Evolutionary conservation across 768 basidiomycete genomes (phyloP).

Genomic region (Pleurotus eryngii): DNA sequence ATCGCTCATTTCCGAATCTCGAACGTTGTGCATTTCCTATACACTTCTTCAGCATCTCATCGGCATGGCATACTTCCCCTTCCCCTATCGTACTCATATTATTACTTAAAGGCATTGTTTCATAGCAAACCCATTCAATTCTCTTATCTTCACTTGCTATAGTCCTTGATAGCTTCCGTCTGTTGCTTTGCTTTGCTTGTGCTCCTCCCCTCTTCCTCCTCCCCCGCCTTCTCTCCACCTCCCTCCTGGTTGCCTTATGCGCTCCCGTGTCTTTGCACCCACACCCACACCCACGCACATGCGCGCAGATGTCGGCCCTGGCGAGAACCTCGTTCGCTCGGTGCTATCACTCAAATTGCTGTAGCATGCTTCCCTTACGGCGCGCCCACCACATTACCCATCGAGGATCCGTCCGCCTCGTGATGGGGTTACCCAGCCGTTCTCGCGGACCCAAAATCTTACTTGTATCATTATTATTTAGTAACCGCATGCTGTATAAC

Average conservation of each 20-base stretch:
- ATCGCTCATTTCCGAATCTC: conserved; percentile 14
- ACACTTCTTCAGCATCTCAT: conserved; percentile 1
- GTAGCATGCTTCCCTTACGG: no score
- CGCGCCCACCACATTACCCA: background rate
- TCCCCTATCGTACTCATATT: conserved; percentile 4
- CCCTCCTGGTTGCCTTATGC: background rate
- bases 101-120: conserved; percentile 5
- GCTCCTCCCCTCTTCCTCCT: background rate
- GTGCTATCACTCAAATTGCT: background rate
- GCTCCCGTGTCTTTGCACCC: background rate
- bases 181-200: conserved; percentile 3
- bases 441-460: background rate
- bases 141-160: background rate
- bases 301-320: conserved; percentile 1
- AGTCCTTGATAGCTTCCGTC: background rate
- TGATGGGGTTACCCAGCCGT: background rate
- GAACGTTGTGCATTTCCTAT: background rate
- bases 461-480: conserved; percentile 10
- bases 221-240: background rate
- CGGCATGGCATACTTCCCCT: conserved; percentile 1
- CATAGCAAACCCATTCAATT: background rate
- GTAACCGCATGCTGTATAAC: conserved; percentile 7
- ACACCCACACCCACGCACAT: background rate
- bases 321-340: background rate
- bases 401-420: background rate